Percentiles rank a stretch among this genome's conserved stretches.
Conservation (phyloP, 306 rosid genomes). For the Trichosanthes truncata region DNA sequence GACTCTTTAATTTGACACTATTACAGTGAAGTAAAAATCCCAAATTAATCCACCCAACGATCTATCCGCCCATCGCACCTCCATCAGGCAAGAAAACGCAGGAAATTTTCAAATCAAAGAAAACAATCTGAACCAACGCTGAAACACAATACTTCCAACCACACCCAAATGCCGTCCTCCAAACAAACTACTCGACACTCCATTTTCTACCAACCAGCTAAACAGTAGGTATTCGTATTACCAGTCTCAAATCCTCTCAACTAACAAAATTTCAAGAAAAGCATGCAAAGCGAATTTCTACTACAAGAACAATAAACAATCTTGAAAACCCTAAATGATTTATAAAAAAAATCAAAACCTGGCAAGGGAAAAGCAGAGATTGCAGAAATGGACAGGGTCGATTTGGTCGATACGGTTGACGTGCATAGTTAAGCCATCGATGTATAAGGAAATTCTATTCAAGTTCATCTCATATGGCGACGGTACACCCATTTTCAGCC, state of each 20-base stretch:
- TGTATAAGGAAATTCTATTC: neutral
- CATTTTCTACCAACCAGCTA: neutral
- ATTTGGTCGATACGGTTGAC: neutral
- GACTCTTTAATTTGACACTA: neutral
- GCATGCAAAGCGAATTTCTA: neutral
- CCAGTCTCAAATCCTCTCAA: neutral
- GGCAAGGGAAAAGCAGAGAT: slow-evolving; percentile 6
- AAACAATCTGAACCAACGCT: neutral
- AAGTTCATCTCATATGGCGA: neutral
- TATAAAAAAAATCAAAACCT: neutral
- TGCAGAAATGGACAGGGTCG: neutral
- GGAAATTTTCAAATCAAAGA: neutral
- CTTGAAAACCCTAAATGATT: neutral
- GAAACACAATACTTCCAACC: neutral
- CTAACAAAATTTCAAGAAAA: neutral
- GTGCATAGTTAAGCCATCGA: neutral
- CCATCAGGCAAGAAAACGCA: neutral
- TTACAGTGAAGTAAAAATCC: neutral
- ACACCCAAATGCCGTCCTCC: neutral
- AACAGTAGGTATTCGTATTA: neutral
- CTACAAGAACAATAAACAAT: neutral
- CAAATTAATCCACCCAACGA: neutral
- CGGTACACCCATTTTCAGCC: neutral
- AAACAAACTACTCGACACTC: neutral
- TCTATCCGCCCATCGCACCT: neutral